phyloP scores from a whole-genome alignment of 2,329 filamentous ascomycete genomes.

The Geosmithia flava region DNA sequence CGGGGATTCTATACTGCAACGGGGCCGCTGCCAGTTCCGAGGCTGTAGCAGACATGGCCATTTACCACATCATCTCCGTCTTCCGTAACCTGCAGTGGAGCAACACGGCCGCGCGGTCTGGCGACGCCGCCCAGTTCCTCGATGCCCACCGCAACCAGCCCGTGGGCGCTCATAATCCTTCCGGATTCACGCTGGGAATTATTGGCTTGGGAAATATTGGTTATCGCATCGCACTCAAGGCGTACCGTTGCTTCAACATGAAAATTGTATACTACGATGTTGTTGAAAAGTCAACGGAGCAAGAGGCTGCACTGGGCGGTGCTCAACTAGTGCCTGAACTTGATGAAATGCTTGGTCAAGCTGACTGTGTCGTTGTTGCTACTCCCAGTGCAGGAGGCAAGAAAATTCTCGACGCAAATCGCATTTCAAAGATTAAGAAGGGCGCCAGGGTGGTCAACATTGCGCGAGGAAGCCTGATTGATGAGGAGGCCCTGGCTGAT shows the following conservation, averaged over 20 bases:
- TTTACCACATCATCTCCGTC: conserved; percentile 55
- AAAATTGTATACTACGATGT: conserved; percentile 51
- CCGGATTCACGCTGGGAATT: conserved; percentile 47
- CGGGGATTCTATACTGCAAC: conserved; percentile 64
- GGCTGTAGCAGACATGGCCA: conserved; percentile 59
- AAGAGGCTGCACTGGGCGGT: conserved; percentile 23
- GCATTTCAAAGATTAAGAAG: conserved; percentile 35
- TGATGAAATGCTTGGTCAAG: conserved; percentile 32
- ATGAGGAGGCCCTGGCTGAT: conserved; percentile 48
- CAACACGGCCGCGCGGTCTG: conserved; percentile 36
- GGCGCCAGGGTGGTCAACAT: conserved; percentile 53
- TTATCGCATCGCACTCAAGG: conserved; percentile 43
- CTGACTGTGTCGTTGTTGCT: conserved; percentile 52
- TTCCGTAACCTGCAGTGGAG: conserved; percentile 60
- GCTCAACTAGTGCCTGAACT: conserved; percentile 40
- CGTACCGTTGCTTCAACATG: conserved; percentile 50
- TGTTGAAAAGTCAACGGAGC: conserved; percentile 26
- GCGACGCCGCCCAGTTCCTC: conserved; percentile 28
- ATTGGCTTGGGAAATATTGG: conserved; percentile 60
- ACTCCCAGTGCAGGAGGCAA: conserved; percentile 27
- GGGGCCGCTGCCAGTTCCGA: conserved; percentile 58
- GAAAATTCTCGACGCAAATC: conserved; percentile 30
- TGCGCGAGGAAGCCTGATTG: conserved; percentile 50
- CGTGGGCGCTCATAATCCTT: conserved; percentile 49
- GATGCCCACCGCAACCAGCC: conserved; percentile 50